Base-by-base conservation (phyloP, 1,139 yeast genomes). In the Wickerhamomyces sp. region DNA sequence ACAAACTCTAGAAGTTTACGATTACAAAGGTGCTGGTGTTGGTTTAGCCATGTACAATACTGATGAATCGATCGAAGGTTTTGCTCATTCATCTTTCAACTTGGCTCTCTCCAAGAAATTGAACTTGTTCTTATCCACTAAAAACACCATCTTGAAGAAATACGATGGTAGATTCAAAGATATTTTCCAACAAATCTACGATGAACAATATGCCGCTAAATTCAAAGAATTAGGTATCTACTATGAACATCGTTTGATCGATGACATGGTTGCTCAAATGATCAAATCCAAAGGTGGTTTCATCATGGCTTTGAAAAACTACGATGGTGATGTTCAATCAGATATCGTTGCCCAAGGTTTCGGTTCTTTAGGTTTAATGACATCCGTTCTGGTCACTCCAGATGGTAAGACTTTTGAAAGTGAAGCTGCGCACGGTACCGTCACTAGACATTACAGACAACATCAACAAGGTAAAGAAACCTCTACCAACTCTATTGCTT, bases 211-310 rank as follows among this genome's bases (percentile, higher is more conserved):
- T 71, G 77, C 81, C 67, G 49, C 67, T 18, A 68, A 78, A 52
- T 88, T 90, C 62, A 96, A 88, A 59, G 70, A 70, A 39, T 70
- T 71, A 36, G 92, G 88, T 20, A 83, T 90, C 63, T 89, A 95
- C 90, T 90, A 86, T 65, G 97, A 90, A 70, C 97, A 90, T 73
- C 79, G 97, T 59, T 74, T 90, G 60, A 90, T 90, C 54, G 97
- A 90, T 66, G 97, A 90, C 63, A 90, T 90, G 97, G 97, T 90
- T 45, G 97, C 97, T 18, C 97, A 90, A 70, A 90, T 90, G 96
- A 70, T 90, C 64, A 90, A 90, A 71, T 87, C 96, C 39, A 78
- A 79, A 63, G 97, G 97, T 55, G 97, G 97, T 14, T 90, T 76
- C 65, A 83, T 90, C 54, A 81, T 90, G 69, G 97, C 97, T 41